These are phyloP conservation scores for Cladosporium halotolerans DNA, from an alignment of 2,329 filamentous ascomycete genomes.

Conservation along the genomic window DNA sequence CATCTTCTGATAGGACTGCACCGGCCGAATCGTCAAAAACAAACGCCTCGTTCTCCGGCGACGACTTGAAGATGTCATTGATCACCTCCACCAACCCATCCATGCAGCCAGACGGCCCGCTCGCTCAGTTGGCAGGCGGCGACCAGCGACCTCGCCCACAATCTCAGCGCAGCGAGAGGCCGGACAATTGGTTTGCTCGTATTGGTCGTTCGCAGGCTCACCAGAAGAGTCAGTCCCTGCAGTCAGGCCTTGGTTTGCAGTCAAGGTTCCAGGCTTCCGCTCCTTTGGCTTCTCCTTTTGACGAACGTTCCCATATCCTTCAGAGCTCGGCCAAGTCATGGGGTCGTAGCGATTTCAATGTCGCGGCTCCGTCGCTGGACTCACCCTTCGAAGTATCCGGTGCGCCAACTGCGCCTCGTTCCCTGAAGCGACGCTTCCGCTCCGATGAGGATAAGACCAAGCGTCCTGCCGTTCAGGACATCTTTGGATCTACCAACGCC, in stretches of 20 bases:
- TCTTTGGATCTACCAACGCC: constrained; percentile 43
- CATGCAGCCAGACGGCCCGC: constrained; percentile 45
- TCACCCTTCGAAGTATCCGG: constrained; percentile 53
- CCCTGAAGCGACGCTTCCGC: constrained; percentile 53
- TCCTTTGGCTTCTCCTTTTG: constrained; percentile 41
- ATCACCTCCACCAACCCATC: constrained; percentile 45
- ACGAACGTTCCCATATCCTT: constrained; percentile 28
- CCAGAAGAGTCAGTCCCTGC: constrained; percentile 46
- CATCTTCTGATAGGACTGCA: neutral
- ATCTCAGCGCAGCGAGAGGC: constrained; percentile 21
- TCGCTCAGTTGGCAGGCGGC: constrained; percentile 40
- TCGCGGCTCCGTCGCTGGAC: constrained; percentile 31
- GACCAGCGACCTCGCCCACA: constrained; percentile 31
- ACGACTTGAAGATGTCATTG: constrained; percentile 47
- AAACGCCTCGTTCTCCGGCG: constrained; percentile 38
- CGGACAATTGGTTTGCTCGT: constrained; percentile 37
- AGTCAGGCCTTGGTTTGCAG: constrained; percentile 39
- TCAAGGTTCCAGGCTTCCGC: constrained; percentile 12
- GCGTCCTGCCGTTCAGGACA: constrained; percentile 38
- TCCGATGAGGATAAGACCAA: constrained; percentile 45
- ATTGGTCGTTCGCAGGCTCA: constrained; percentile 43
- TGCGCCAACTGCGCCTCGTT: constrained; percentile 45
- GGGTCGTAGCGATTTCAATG: constrained; percentile 26
- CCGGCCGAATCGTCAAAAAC: constrained; percentile 19
- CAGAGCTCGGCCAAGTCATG: constrained; percentile 31